Base-by-base conservation (phyloP, 2,329 filamentous ascomycete species). In the Epichloe typhina region DNA sequence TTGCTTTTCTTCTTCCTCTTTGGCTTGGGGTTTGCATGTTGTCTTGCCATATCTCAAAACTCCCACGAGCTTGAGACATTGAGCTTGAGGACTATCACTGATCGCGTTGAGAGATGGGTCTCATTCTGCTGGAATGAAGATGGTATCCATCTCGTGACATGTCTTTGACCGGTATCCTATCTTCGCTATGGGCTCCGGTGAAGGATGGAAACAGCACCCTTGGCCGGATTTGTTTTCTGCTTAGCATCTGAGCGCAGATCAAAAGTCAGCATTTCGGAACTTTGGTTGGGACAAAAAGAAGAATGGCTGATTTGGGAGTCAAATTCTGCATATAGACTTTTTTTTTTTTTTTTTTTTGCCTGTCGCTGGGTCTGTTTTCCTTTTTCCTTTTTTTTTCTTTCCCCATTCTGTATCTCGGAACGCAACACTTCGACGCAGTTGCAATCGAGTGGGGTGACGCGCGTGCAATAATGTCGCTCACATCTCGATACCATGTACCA, bases 91-190 rank as follows among this genome's bases (percentile, higher is more conserved):
- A 45, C 11, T 31, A 37, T 37, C 19, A n/a, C 12, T 26, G 3
- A 39, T 21, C 23, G 48, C 39, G 49, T 42, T 38, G 33, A 35
- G 35, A n/a, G 43, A 4, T 26, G 47, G n/a, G n/a, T 50, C 41
- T 23, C 13, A 46, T 46, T 21, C 49, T 53, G 33, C 52, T 55
- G 60, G 64, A 62, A 66, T 62, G 64, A 55, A 60, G 55, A 63
- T 59, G 53, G 17, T 52, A 50, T 49, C 55, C 50, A 54, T 56
- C 51, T 59, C 53, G 59, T 57, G 57, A 58, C 57, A 55, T 64
- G 62, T 66, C 61, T 65, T 56, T 59, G 62, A 62, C 35, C 33
- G 52, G 47, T 44, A 19, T 49, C 45, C 38, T 47, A 38, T 37
- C 35, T 23, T 39, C 17, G 43, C 42, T 21, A 48, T 42, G 38